Base-by-base conservation (phyloP, 1,139 yeast species). In the Candida sp. region DNA sequence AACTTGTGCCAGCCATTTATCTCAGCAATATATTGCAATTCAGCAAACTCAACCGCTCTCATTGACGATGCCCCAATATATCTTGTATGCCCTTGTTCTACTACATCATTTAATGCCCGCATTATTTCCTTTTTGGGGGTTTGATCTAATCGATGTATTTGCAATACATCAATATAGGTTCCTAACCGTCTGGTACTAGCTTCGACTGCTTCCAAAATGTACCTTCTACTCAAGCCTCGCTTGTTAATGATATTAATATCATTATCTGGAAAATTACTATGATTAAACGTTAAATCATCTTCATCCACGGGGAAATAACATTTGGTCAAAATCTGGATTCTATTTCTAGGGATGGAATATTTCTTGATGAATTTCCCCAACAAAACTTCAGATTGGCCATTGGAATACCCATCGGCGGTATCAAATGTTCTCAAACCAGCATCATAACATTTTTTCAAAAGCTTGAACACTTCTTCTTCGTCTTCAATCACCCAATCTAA, bases 11-110 rank as follows among this genome's bases (percentile, higher is more conserved):
- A 78, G 4, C 73, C 72, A 51, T 70, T 49, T 49, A 63, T 63
- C 44, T 79, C 82, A n/a, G 84, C 84, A 43, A 72, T 58, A 47
- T 57, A 60, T 55, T 80, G 84, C 51, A 78, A 56, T 55, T 69
- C 70, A 5, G 70, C 76, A 58, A 80, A 80, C 47, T 74, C 74
- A 33, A 60, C 57, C 1, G 76, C 66, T 43, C 60, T 65, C 84
- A 80, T 79, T 0, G 81, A 57, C 1, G 83, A 77, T 1, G 84
- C 84, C n/a, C 85, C 85, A 44, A 81, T 66, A 55, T 81, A 81
- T 44, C 83, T 67, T 4, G 71, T 64, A 32, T 61, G 57, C 1
- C 84, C 85, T 22, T 61, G 49, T 46, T 69, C 69, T 23, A 79
- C 77, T 33, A 77, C 66, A 51, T 75, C 79, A 51, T 80, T 75